Conservation (phyloP, 208 protist species). For the Strigomonas oncopelti region DNA sequence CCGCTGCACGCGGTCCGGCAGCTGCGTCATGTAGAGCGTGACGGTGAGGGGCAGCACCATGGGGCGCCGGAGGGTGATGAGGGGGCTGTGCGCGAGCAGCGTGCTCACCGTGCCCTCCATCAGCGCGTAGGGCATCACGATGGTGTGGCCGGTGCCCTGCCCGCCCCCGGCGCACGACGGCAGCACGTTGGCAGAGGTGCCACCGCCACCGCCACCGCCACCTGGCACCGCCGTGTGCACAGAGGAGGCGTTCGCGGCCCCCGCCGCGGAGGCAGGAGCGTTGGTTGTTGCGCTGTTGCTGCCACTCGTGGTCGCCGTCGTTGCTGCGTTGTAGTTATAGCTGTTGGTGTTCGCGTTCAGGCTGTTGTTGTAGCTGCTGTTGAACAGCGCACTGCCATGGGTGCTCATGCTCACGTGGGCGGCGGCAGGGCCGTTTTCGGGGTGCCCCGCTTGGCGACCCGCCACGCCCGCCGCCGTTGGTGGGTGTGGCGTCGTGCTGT, state of each 20-base stretch:
- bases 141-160: not conserved
- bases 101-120: slow-evolving; percentile 68
- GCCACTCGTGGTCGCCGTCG: too few relatives aligned
- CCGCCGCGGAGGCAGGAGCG: too few relatives aligned
- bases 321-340: too few relatives aligned
- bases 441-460: not conserved
- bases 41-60: slow-evolving; percentile 64
- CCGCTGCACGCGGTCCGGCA: slow-evolving; percentile 46
- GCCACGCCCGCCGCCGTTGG: not conserved
- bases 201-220: not conserved
- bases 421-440: too few relatives aligned
- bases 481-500: slow-evolving; percentile 10
- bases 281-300: not conserved
- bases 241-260: not conserved
- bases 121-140: slow-evolving; percentile 33
- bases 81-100: slow-evolving; percentile 63
- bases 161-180: not conserved
- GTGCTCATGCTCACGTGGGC: not conserved
- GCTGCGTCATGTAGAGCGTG: slow-evolving; percentile 63
- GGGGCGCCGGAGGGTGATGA: slow-evolving; percentile 50
- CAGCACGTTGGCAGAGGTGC: not conserved
- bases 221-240: too few relatives aligned
- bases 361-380: too few relatives aligned
- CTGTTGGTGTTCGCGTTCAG: too few relatives aligned
- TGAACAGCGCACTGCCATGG: not conserved